Evolutionary conservation across 768 basidiomycete genomes (phyloP), one percentile per base, ranked within the genome.

Genomic region (Cystobasidium onofrii): DNA sequence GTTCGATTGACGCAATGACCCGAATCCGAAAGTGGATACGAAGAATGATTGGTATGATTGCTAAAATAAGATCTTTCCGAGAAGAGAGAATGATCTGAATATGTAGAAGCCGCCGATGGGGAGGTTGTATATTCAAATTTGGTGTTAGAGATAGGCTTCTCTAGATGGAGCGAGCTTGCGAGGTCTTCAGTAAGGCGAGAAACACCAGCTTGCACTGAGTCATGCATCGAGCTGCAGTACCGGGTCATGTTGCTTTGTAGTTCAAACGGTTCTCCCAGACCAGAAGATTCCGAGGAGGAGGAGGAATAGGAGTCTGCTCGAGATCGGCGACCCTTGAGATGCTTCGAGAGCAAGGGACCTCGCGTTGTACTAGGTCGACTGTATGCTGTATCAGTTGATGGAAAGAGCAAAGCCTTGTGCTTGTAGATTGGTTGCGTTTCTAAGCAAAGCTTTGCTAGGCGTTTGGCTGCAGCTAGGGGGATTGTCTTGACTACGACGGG

Each of bases 1-100:
- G 15, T 27, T 36, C 63, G 13, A 23, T 7, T 25, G 13, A 43
- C 27, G 41, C 27, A 43, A 13, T 34, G 15, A 39, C 29, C 63
- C 3, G 9, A 6, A 7, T 6, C 23, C 10, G 63, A 64, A 41
- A 10, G 6, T 41, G 6, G 63, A 15, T 20, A 34, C 3, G 44
- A 41, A 13, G 63, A 64, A 27, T 31, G 25, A n/a, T 41, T 64
- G 63, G 63, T 64, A 12, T 12, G 23, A 29, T n/a, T 25, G 34
- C 23, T 67, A 6, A 33, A 13, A 54, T 54, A 20, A 25, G 65
- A 67, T 17, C 54, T 9, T 9, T 67, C 65, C 3, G 65, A 67
- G 34, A 52, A 67, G 44, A 46, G 65, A 2, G 65, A 67, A 27
- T 67, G 65, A 17, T 67, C 44, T 52, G 65, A 67, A 52, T 6